Conservation (phyloP, 2,329 filamentous ascomycete genomes). For the Ophiostoma novo-ulmi region DNA sequence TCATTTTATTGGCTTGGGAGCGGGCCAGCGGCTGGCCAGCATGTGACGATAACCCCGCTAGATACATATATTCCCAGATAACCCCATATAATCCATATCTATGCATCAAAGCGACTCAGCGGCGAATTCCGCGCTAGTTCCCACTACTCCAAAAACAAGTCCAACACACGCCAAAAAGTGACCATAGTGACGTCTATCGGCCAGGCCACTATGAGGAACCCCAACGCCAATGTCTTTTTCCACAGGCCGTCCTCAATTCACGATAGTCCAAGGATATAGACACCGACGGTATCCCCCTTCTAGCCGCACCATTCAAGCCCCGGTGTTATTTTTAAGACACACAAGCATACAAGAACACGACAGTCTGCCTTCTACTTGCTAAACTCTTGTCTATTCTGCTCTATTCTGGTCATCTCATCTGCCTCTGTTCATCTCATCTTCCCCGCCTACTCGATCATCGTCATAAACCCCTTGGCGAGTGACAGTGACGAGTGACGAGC, state of each 20-base stretch:
- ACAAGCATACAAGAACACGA: neutral
- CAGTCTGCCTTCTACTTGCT: neutral
- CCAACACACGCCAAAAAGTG: neutral
- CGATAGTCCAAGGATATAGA: neutral
- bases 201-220: neutral
- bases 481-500: neutral
- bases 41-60: constrained; percentile 21
- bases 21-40: neutral
- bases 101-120: neutral
- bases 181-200: constrained; percentile 2
- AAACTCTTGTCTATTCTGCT: neutral
- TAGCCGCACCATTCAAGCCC: neutral
- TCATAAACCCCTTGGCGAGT: neutral
- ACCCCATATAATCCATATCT: neutral
- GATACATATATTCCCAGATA: constrained; percentile 14
- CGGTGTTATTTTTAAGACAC: neutral
- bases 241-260: constrained; percentile 7
- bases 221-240: neutral
- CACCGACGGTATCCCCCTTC: neutral
- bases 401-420: neutral
- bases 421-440: constrained; percentile 1
- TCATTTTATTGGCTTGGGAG: constrained; percentile 6
- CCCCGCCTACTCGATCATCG: constrained; percentile 2
- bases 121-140: neutral
- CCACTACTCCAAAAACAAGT: neutral